phyloP scores from a whole-genome alignment of 2,329 filamentous ascomycete genomes.

The Parasarocladium wereldwijsianum region DNA sequence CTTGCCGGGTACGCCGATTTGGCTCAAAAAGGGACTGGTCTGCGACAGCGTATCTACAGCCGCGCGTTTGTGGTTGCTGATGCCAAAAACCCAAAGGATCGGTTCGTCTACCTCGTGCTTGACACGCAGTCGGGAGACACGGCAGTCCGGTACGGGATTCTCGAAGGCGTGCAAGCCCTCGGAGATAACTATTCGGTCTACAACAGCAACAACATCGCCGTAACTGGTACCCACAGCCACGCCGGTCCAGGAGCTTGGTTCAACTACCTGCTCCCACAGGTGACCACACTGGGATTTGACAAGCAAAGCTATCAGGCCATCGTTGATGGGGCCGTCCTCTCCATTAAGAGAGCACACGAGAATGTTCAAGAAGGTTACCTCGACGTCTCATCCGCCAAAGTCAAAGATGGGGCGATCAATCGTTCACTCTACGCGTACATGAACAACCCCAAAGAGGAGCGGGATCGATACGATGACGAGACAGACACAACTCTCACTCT shows the following conservation, averaged over 20 bases:
- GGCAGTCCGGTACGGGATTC: slow-evolving; percentile 72
- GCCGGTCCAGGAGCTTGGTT: slow-evolving; percentile 84
- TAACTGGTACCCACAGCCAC: slow-evolving; percentile 89
- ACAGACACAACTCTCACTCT: slow-evolving; percentile 53
- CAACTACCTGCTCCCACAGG: slow-evolving; percentile 86
- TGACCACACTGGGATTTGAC: slow-evolving; percentile 76
- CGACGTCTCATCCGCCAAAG: slow-evolving; percentile 52
- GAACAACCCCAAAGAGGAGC: slow-evolving; percentile 66
- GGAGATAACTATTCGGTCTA: slow-evolving; percentile 65
- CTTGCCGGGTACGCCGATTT: slow-evolving; percentile 85
- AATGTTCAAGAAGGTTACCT: slow-evolving; percentile 46
- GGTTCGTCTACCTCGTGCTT: slow-evolving; percentile 76
- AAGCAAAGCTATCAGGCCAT: slow-evolving; percentile 80
- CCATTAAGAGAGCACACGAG: slow-evolving; percentile 65
- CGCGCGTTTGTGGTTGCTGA: slow-evolving; percentile 79
- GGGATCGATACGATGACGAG: slow-evolving; percentile 46
- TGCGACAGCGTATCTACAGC: slow-evolving; percentile 78
- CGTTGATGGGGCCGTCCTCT: slow-evolving; percentile 70
- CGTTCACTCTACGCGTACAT: slow-evolving; percentile 80
- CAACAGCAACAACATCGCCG: slow-evolving; percentile 64
- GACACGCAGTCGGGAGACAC: slow-evolving; percentile 84
- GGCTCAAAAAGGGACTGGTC: slow-evolving; percentile 66
- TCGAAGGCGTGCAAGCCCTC: slow-evolving; percentile 55
- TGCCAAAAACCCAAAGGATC: slow-evolving; percentile 46
- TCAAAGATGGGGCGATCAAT: slow-evolving; percentile 72